Base-by-base conservation (phyloP, 2,329 filamentous ascomycete genomes). In the Mollisiaceae sp. region DNA sequence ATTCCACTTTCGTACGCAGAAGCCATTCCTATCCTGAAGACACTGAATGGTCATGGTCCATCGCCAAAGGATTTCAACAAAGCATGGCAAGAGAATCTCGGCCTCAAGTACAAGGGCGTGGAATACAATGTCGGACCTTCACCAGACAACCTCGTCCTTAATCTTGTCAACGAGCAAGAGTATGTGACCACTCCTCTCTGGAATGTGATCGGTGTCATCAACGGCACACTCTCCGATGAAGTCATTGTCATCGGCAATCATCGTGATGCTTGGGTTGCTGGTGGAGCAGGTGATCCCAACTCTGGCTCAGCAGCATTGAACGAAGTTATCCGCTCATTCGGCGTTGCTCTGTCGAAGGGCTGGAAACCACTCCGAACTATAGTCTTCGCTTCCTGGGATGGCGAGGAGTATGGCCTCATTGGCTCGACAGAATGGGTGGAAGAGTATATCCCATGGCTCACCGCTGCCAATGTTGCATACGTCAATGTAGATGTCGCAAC, bases 191-290 rank as follows among this genome's bases (percentile, higher is more conserved):
- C 91, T 0, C 91, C 91, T 4, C 81, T 94, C 60, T 97, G 93
- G 93, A 91, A 99, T 75, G 92, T 95, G 2, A 94, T 98, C 69
- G 94, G 94, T 54, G 83, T 95, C 55, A 92, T 99, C 76, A 97
- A 97, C 73, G 95, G 94, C 11, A 91, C 90, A 0, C 87, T 95
- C 41, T 88, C 93, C 73, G 89, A 97, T 72, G 93, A 97, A 74
- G 93, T 97, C 0, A 83, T 99, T 55, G 85, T 99, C 3, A 81
- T 98, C 38, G 93, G 94, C n/a, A 97, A 97, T 74, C 94, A 97
- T 75, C 88, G 93, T 39, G 93, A 97, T 78, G 92, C 94, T 0
- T 96, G 92, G 92, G 90, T 94, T 73, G 89, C 89, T 22, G 92
- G 92, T n/a, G 92, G 92, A 27, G 91, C 91, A 18, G 91, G 84